Percentiles rank a stretch among this genome's conserved stretches.
These are phyloP conservation scores for Xylariomycetidae sp. DNA, from an alignment of 2,329 filamentous ascomycete species.

Conservation along the genomic window DNA sequence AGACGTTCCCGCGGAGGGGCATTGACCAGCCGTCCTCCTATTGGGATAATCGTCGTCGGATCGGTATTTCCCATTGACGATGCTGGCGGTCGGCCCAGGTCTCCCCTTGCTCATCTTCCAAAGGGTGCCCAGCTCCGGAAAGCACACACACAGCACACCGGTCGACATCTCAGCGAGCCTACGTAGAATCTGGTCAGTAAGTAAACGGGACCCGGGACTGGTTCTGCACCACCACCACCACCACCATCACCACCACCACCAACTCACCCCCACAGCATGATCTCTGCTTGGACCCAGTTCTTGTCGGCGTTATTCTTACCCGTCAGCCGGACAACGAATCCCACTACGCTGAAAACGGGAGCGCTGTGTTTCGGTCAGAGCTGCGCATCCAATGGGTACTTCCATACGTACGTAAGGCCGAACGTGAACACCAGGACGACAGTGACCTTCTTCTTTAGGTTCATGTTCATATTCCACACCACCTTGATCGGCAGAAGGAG, in stretches of 20 bases:
- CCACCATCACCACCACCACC: too few species aligned
- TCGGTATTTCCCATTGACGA: too few species aligned
- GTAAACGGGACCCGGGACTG: not conserved
- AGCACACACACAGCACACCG: slow-evolving; percentile 12
- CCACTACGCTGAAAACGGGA: slow-evolving; percentile 3
- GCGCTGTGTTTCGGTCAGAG: slow-evolving; percentile 1
- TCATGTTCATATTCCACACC: slow-evolving; percentile 12
- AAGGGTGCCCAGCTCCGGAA: slow-evolving; percentile 13
- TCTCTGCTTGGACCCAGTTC: slow-evolving; percentile 4
- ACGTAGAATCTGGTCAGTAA: not conserved
- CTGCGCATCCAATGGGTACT: not conserved
- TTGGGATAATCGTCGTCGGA: too few species aligned
- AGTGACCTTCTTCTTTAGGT: slow-evolving; percentile 4
- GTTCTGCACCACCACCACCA: too few species aligned
- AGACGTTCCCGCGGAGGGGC: too few species aligned
- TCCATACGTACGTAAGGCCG: slow-evolving; percentile 7
- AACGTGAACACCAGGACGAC: slow-evolving; percentile 17
- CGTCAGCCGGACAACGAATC: slow-evolving; percentile 1
- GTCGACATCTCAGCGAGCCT: slow-evolving; percentile 11
- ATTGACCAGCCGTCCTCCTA: too few species aligned
- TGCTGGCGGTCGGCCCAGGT: too few species aligned
- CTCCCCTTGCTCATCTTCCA: too few species aligned
- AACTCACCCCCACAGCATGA: slow-evolving; percentile 11
- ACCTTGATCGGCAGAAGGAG: slow-evolving; percentile 15
- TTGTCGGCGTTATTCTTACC: slow-evolving; percentile 2